Evolutionary conservation across 2,329 filamentous ascomycete genomes (phyloP).

Genomic region (Samsoniella hepiali): DNA sequence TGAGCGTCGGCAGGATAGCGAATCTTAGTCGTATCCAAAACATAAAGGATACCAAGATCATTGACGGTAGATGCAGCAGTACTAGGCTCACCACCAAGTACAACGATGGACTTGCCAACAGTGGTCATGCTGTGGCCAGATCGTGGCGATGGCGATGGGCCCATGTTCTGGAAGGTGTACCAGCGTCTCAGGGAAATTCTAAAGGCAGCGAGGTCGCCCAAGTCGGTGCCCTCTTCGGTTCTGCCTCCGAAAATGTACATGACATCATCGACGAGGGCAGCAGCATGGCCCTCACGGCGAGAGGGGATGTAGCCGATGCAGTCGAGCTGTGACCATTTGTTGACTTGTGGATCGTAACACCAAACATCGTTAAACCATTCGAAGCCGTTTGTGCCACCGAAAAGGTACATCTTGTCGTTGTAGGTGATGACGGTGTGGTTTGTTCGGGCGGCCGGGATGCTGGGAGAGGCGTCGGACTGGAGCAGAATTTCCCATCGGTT

Average conservation of each 20-base stretch:
- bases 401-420: constrained; percentile 93
- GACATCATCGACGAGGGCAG: constrained; percentile 89
- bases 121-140: constrained; percentile 98
- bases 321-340: constrained; percentile 83
- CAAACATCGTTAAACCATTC: constrained; percentile 99
- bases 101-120: constrained; percentile 86
- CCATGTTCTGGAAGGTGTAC: constrained; percentile 99
- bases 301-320: constrained; percentile 98
- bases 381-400: constrained; percentile 92
- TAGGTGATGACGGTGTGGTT: constrained; percentile 92
- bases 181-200: constrained; percentile 75
- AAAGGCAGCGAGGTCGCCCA: constrained; percentile 87
- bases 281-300: constrained; percentile 89
- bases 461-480: constrained; percentile 51
- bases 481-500: constrained; percentile 96
- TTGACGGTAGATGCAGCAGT: constrained; percentile 75
- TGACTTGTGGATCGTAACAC: constrained; percentile 83
- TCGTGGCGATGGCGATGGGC: constrained; percentile 84
- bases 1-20: constrained; percentile 82
- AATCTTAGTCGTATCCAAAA: constrained; percentile 93
- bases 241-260: constrained; percentile 99
- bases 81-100: constrained; percentile 91
- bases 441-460: constrained; percentile 80
- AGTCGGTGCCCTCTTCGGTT: constrained; percentile 86
- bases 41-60: constrained; percentile 84